phyloP scores from a whole-genome alignment of 169 alveolate species.

The Amoebophrya sp. region DNA sequence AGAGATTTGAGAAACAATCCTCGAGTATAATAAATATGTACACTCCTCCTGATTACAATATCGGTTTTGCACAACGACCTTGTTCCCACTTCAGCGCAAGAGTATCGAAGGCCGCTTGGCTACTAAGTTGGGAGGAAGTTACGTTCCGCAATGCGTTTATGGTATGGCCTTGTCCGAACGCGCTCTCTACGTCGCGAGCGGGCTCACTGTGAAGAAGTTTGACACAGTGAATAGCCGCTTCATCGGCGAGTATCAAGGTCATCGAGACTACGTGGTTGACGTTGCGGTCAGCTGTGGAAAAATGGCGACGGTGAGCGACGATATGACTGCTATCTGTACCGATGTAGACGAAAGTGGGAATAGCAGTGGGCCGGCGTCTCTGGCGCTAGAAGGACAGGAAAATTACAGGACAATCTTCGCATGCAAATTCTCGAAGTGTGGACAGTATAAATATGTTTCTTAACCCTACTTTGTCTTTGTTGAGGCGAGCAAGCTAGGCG shows the following conservation, averaged over 20 bases:
- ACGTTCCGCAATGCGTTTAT: background rate
- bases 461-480: too few relatives aligned
- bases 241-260: background rate
- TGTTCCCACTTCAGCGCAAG: too few relatives aligned
- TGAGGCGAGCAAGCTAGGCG: too few relatives aligned
- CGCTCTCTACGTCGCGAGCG: background rate
- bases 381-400: background rate
- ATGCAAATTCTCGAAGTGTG: background rate
- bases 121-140: background rate
- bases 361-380: background rate
- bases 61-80: too few relatives aligned
- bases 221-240: background rate
- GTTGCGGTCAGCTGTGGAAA: background rate
- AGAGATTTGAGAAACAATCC: too few relatives aligned
- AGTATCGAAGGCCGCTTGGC: too few relatives aligned
- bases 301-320: background rate
- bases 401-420: background rate
- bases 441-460: background rate
- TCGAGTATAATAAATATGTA: too few relatives aligned
- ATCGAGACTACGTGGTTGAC: background rate
- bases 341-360: background rate
- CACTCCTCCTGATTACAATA: too few relatives aligned
- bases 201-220: slow-evolving; percentile 7
- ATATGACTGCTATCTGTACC: background rate
- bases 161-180: background rate